Evolutionary conservation across 2,329 filamentous ascomycete genomes (phyloP).

Genomic region (Simplicillium sp.): DNA sequence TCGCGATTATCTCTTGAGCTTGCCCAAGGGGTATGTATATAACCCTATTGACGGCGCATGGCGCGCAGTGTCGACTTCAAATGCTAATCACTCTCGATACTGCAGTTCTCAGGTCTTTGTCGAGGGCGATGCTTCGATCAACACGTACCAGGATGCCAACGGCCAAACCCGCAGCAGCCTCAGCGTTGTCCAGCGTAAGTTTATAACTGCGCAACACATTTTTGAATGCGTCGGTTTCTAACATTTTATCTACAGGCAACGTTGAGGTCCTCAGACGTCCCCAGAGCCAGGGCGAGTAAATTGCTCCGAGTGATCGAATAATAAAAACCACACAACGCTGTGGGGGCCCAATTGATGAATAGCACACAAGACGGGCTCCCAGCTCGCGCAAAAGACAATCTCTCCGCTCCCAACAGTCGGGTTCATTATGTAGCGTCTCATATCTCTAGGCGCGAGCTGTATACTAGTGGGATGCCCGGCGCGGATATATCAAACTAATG

Average conservation of each 20-base stretch:
- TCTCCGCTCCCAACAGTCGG: background rate
- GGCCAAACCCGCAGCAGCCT: constrained; percentile 56
- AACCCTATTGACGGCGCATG: background rate
- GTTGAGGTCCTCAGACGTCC: constrained; percentile 37
- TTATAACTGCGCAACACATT: background rate
- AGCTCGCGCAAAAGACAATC: background rate
- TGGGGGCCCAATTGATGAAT: too few relatives aligned
- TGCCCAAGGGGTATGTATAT: constrained; percentile 76
- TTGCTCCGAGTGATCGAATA: background rate
- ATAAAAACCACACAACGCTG: background rate
- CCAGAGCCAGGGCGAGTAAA: constrained; percentile 15
- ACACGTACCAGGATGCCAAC: constrained; percentile 57
- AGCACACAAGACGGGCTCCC: too few relatives aligned
- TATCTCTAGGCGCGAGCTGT: background rate
- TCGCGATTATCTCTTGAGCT: constrained; percentile 60
- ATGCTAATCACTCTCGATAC: constrained; percentile 1
- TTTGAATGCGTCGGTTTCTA: background rate
- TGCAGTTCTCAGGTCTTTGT: constrained; percentile 67
- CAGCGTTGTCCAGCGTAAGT: constrained; percentile 74
- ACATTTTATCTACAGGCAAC: constrained; percentile 20
- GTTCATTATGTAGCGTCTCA: too few relatives aligned
- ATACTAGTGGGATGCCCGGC: too few relatives aligned
- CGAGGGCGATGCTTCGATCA: constrained; percentile 71
- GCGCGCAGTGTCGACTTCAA: background rate
- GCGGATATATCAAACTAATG: background rate